Evolutionary conservation across 192 early-diverging fungal genomes (phyloP), one percentile per base, ranked within the genome.

Genomic region (Blastocladiella britannica): DNA sequence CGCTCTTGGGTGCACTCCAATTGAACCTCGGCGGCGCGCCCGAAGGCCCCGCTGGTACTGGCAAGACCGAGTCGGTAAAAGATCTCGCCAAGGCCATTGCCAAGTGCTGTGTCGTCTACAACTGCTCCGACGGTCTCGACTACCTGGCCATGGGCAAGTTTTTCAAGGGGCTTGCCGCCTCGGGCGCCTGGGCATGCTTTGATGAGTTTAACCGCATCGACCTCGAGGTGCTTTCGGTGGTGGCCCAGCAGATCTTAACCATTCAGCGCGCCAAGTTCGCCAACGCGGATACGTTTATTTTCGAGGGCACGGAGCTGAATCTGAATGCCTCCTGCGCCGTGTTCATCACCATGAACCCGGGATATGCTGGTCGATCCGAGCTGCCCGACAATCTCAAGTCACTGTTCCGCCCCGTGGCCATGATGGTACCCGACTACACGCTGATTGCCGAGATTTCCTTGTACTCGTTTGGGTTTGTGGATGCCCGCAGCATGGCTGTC

Each of bases 111-210:
- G 85, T 99, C 56, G 97, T 99, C 30, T 97, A 97, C 66, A 97
- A 94, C 74, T 99, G 97, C 72, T 94, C 97, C 62, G 97, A 99
- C 73, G 93, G 85, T 61, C 97, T 99, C 75, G 97, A 99, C 70
- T 99, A 97, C 77, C 90, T 95, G 65, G 93, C 97, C 28, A 97
- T 99, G 92, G 97, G 97, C 52, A 87, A 94, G 63, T 97, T 99
- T 59, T 99, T 99, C 67, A 83, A 97, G 60, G 96, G 96, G 55
- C 77, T 99, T 59, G 94, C 84, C 67, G 89, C 91, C 66, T 94
- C 97, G 7, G 96, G 96, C 43, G 96, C 93, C 0, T 97, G 93
- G 93, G 94, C 94, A 56, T 93, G 92, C 71, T 99, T 96, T 67
- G 94, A 97, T 70, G 94, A 99, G 73, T 99, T 99, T 70, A 99